Base-by-base conservation (phyloP, 1,284 basidiomycete genomes). In the Pseudozyma sp. region DNA sequence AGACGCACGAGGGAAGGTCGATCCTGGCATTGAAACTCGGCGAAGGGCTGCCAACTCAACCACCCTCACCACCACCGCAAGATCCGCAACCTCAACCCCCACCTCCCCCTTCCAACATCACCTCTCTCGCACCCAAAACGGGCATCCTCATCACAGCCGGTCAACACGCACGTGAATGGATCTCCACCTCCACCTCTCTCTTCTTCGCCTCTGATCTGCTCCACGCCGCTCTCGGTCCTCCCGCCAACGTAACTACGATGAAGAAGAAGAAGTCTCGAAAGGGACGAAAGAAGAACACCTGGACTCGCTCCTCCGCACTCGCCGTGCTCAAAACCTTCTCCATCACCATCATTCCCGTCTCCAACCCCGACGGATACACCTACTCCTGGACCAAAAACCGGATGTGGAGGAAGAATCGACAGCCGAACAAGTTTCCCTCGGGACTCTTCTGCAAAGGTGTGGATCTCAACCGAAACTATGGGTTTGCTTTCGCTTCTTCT, bases 401-500 rank as follows among this genome's bases (percentile, higher is more conserved):
- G 1, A 88, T 92, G 75, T 94, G 92, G 92, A 89, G 91, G 81
- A 94, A 94, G 87, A 94, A 92, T 77, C 87, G 92, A 3, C 91
- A 86, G 17, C 82, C 84, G 16, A 52, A 71, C 75, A 5, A 85
- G 85, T 86, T 74, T 24, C 63, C 66, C 19, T 52, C 43, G 5
- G 44, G 75, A 85, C 56, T 66, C 3, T 69, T 67, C 35, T 92
- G 90, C 78, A 78, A 88, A 50, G 93, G 93, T 0, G 86, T 94
- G 46, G 93, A 95, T 84, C 89, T 94, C 39, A 61, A 62, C 17
- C 87, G 90, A 46, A 92, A 92, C 78, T 92, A 90, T 90, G 89
- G 30, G 11, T 68, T 45, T 16, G 64, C 51, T 0, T 77, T 77
- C 33, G 93, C 83, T 89, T 92, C 53, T 33, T 39, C 30, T n/a